These are phyloP conservation scores for Aureobasidium zeae DNA, from an alignment of 2,329 filamentous ascomycete genomes.

Conservation along the genomic window DNA sequence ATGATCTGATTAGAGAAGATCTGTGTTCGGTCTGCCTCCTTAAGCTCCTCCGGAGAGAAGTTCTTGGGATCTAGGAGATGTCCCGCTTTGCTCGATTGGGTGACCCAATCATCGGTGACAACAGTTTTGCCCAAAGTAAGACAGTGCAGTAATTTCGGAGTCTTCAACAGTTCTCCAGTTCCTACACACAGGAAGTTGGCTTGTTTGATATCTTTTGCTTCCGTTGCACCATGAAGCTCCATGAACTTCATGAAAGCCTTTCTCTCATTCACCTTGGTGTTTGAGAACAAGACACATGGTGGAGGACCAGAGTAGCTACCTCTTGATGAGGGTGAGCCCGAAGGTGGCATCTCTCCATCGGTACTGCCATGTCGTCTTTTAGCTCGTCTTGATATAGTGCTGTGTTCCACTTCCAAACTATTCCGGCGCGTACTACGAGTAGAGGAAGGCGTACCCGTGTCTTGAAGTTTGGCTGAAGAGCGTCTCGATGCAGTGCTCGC, in stretches of 20 bases:
- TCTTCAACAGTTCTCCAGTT: neutral
- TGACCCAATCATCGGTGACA: conserved; percentile 9
- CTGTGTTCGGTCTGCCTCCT: neutral
- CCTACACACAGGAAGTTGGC: conserved; percentile 8
- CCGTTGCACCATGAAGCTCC: neutral
- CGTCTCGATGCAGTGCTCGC: neutral
- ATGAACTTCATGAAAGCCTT: neutral
- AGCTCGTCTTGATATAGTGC: conserved; percentile 4
- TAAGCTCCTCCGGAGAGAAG: neutral
- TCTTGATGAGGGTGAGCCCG: neutral
- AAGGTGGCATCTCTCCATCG: conserved; percentile 1
- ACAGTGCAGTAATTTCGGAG: conserved; percentile 9
- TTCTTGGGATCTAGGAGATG: neutral
- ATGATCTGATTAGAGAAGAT: conserved; percentile 1
- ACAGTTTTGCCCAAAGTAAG: conserved; percentile 4
- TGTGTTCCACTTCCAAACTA: neutral
- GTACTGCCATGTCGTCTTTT: neutral
- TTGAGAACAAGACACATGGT: conserved; percentile 5
- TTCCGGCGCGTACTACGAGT: neutral
- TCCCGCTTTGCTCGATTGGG: neutral
- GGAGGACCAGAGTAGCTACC: neutral
- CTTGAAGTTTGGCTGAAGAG: neutral
- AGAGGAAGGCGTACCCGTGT: neutral
- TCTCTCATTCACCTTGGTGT: neutral
- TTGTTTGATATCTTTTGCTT: neutral